Evolutionary conservation across 345 rosid genomes (phyloP).

Genomic region (Odontarrhena argentea): DNA sequence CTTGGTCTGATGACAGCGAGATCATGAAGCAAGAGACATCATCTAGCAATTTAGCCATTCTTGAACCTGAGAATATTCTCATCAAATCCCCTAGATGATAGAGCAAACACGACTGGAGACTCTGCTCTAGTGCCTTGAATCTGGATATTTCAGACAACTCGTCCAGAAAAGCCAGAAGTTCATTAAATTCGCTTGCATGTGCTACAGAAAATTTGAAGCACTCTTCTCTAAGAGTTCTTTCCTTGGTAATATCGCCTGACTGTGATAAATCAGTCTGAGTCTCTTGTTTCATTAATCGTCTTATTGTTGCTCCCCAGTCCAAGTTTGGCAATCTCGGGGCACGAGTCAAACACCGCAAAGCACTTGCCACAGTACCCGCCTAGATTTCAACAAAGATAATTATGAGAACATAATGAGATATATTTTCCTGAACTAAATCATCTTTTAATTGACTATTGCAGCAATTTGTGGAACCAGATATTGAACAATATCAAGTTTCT

Average conservation of each 20-base stretch:
- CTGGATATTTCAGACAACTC: constrained; percentile 79
- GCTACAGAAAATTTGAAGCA: constrained; percentile 64
- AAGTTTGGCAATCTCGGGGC: constrained; percentile 83
- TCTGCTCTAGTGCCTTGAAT: constrained; percentile 65
- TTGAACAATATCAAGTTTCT: constrained; percentile 8
- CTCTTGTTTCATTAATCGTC: constrained; percentile 86
- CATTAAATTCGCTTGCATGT: constrained; percentile 69
- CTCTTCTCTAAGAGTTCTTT: constrained; percentile 65
- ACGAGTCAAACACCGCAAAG: constrained; percentile 71
- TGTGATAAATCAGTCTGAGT: constrained; percentile 44
- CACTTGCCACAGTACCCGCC: constrained; percentile 54
- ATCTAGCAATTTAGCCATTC: constrained; percentile 69
- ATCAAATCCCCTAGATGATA: constrained; percentile 58
- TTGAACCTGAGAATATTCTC: constrained; percentile 75
- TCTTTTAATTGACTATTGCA: constrained; percentile 2
- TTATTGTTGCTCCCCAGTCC: constrained; percentile 80
- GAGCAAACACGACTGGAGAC: constrained; percentile 68
- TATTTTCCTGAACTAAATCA: constrained; percentile 6
- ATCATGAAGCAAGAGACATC: constrained; percentile 59
- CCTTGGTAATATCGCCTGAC: constrained; percentile 45
- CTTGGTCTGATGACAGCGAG: constrained; percentile 50
- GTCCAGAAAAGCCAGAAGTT: constrained; percentile 69
- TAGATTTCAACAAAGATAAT: constrained; percentile 40
- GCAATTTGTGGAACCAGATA: not conserved
- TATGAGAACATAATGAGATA: constrained; percentile 20